Conservation (phyloP, 2,329 filamentous ascomycete genomes). For the Drechslerella dactyloides region DNA sequence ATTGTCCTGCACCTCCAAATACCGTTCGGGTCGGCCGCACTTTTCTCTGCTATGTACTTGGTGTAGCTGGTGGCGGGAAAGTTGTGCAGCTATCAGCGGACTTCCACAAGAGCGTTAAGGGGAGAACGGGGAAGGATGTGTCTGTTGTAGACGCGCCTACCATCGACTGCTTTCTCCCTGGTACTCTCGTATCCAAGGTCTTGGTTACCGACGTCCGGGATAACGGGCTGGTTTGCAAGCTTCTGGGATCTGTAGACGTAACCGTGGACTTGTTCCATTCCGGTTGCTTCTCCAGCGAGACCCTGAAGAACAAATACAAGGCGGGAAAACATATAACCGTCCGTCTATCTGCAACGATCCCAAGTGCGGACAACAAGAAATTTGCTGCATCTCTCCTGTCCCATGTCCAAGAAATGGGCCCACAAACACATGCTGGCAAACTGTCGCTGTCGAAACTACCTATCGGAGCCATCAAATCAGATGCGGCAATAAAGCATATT, state of each 20-base stretch:
- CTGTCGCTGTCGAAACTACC: constrained; percentile 64
- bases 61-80: constrained; percentile 76
- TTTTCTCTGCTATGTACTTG: constrained; percentile 79
- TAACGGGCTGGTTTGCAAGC: constrained; percentile 81
- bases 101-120: constrained; percentile 66
- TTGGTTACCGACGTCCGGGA: constrained; percentile 75
- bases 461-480: constrained; percentile 76
- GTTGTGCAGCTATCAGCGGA: constrained; percentile 85
- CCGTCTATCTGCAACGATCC: constrained; percentile 86
- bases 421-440: constrained; percentile 59
- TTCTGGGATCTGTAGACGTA: constrained; percentile 88
- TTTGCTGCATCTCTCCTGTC: constrained; percentile 85
- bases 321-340: constrained; percentile 82
- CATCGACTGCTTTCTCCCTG: constrained; percentile 87
- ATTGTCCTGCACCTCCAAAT: constrained; percentile 67
- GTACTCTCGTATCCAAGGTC: constrained; percentile 79
- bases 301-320: constrained; percentile 79
- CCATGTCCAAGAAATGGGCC: constrained; percentile 73
- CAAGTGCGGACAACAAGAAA: constrained; percentile 77
- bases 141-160: constrained; percentile 72
- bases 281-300: constrained; percentile 72
- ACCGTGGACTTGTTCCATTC: constrained; percentile 92
- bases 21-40: constrained; percentile 68
- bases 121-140: constrained; percentile 53
- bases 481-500: constrained; percentile 79